Evolutionary conservation across 2,329 filamentous ascomycete genomes (phyloP).

Genomic region (Colletotrichum sp.): DNA sequence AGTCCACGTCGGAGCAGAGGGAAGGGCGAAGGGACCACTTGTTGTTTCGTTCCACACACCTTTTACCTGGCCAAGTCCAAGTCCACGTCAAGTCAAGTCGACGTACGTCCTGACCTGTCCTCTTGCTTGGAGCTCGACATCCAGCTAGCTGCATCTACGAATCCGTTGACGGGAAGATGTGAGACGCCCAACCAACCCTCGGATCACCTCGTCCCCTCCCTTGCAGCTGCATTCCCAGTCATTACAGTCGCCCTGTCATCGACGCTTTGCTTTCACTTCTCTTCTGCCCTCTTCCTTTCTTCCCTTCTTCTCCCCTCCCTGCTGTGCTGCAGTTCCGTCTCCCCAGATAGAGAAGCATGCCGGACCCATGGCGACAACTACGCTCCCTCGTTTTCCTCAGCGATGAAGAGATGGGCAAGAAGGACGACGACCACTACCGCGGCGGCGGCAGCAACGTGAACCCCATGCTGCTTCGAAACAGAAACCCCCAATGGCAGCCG

Average conservation of each 20-base stretch:
- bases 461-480: conserved; percentile 27
- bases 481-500: conserved; percentile 43
- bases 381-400: conserved; percentile 48
- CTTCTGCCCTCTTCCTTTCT: background rate
- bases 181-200: conserved; percentile 11
- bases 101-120: background rate
- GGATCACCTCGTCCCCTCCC: background rate
- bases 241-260: background rate
- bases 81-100: background rate
- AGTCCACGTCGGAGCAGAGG: background rate
- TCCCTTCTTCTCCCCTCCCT: background rate
- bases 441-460: conserved; percentile 14
- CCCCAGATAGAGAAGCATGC: conserved; percentile 35
- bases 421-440: conserved; percentile 59
- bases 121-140: background rate
- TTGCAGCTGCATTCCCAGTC: background rate
- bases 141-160: background rate
- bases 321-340: background rate
- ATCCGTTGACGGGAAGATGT: conserved; percentile 14
- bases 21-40: background rate
- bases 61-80: background rate
- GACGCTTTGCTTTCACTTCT: conserved; percentile 2
- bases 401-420: conserved; percentile 64
- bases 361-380: conserved; percentile 34
- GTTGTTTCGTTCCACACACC: background rate